These are phyloP conservation scores for Talaromyces sp. DNA, from an alignment of 2,329 filamentous ascomycete species.

Conservation along the genomic window DNA sequence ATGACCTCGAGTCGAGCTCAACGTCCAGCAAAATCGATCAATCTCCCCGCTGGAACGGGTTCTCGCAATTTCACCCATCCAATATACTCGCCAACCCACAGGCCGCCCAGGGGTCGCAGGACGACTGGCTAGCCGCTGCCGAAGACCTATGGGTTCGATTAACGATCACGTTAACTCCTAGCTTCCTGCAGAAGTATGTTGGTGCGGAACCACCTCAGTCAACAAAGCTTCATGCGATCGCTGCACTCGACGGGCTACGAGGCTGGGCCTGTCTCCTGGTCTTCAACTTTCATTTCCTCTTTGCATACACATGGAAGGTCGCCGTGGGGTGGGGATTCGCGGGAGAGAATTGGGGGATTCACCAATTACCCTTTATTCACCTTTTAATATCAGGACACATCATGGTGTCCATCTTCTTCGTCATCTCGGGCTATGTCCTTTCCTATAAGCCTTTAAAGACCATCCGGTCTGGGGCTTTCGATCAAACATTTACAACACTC, in stretches of 20 bases:
- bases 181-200: conserved; percentile 39
- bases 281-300: conserved; percentile 51
- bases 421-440: conserved; percentile 53
- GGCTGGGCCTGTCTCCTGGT: conserved; percentile 50
- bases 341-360: conserved; percentile 42
- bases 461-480: conserved; percentile 41
- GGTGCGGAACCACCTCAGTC: conserved; percentile 32
- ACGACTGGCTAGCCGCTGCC: conserved; percentile 29
- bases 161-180: conserved; percentile 37
- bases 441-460: conserved; percentile 46
- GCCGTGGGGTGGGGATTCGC: conserved; percentile 45
- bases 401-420: conserved; percentile 53
- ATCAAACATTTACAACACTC: conserved; percentile 43
- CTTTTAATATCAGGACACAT: conserved; percentile 50
- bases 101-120: conserved; percentile 21
- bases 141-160: conserved; percentile 29
- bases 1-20: conserved; percentile 31
- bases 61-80: conserved; percentile 29
- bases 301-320: conserved; percentile 48
- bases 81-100: conserved; percentile 25
- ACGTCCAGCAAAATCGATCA: conserved; percentile 1
- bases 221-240: conserved; percentile 40
- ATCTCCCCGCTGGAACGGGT: conserved; percentile 24
- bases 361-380: conserved; percentile 47
- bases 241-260: conserved; percentile 46